These are phyloP conservation scores for Neofusicoccum sp. DNA, from an alignment of 2,329 filamentous ascomycete species.

Conservation along the genomic window DNA sequence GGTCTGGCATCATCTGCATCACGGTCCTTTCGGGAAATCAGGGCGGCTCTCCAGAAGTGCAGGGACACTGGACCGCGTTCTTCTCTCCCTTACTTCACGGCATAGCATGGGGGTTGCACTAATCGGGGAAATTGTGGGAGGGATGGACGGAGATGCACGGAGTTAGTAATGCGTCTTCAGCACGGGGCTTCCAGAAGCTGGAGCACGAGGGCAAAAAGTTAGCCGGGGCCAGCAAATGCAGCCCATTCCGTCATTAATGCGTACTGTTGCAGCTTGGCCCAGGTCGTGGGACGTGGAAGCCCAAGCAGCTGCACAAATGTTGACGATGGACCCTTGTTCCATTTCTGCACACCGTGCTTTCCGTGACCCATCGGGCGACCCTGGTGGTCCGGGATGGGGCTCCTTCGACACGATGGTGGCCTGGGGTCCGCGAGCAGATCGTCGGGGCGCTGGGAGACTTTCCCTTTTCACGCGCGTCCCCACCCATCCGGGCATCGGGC, in stretches of 20 bases:
- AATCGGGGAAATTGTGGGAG: neutral
- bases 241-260: neutral
- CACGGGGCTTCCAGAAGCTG: conserved; percentile 2
- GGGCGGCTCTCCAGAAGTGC: neutral
- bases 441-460: conserved; percentile 8
- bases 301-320: neutral
- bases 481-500: neutral
- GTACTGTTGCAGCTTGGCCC: too few relatives aligned
- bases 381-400: conserved; percentile 1
- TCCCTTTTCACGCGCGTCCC: conserved; percentile 9
- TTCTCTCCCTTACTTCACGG: conserved; percentile 7
- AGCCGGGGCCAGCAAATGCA: neutral
- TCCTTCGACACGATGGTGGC: neutral
- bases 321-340: conserved; percentile 6
- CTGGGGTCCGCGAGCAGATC: neutral
- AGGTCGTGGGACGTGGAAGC: neutral
- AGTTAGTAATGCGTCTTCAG: neutral
- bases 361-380: neutral
- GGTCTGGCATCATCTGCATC: conserved; percentile 11
- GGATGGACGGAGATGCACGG: neutral
- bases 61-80: neutral
- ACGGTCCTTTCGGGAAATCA: conserved; percentile 11
- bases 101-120: conserved; percentile 12
- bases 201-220: neutral
- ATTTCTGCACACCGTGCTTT: conserved; percentile 5